These are phyloP conservation scores for Colletotrichum lini DNA, from an alignment of 2,329 filamentous ascomycete genomes.

Conservation along the genomic window DNA sequence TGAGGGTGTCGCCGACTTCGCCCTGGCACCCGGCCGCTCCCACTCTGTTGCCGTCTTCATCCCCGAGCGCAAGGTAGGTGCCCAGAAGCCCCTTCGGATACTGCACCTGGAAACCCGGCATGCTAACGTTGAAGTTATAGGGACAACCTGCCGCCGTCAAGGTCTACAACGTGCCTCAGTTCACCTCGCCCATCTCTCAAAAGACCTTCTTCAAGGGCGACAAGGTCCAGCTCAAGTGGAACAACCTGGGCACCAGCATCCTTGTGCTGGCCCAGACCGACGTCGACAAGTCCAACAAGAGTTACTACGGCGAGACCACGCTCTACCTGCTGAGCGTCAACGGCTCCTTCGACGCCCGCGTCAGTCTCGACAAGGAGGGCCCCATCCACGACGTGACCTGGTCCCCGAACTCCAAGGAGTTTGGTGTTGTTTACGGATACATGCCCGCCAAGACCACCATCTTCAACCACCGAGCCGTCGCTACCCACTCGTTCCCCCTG, in stretches of 20 bases:
- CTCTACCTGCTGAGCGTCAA: conserved; percentile 95
- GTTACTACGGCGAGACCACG: conserved; percentile 98
- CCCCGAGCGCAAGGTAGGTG: conserved; percentile 89
- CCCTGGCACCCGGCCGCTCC: conserved; percentile 89
- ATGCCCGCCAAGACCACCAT: conserved; percentile 99
- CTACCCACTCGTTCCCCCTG: conserved; percentile 88
- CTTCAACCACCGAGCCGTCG: conserved; percentile 90
- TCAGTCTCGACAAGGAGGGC: conserved; percentile 95
- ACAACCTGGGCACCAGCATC: conserved; percentile 88
- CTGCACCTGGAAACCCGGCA: not conserved
- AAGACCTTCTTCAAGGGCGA: conserved; percentile 99
- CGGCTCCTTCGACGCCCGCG: conserved; percentile 91
- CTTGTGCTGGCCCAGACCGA: conserved; percentile 98
- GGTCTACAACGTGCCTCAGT: conserved; percentile 93
- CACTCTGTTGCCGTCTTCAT: conserved; percentile 95
- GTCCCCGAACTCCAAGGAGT: conserved; percentile 98
- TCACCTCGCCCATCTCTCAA: conserved; percentile 86
- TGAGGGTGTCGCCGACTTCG: conserved; percentile 92
- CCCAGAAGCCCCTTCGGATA: not conserved
- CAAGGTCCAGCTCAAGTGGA: conserved; percentile 99
- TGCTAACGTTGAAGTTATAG: conserved; percentile 59
- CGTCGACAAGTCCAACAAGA: conserved; percentile 98
- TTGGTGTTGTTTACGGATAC: conserved; percentile 96
- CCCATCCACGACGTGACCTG: conserved; percentile 99
- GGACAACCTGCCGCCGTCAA: conserved; percentile 95